phyloP scores from a whole-genome alignment of 805 yeast species.

The Citeromyces nyonsensis region DNA sequence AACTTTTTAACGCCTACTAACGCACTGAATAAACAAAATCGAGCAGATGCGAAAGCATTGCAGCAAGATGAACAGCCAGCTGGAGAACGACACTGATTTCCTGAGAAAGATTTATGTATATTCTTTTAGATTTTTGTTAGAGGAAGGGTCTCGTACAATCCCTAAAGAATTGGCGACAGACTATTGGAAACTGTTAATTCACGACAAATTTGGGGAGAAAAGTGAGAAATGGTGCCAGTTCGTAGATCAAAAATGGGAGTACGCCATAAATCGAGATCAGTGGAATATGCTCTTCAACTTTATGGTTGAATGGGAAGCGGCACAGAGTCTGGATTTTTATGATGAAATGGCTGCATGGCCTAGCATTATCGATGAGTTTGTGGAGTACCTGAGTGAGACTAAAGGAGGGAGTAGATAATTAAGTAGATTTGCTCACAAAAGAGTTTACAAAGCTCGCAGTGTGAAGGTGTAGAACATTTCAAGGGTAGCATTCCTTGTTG shows the following conservation, averaged over 20 bases:
- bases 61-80: slow-evolving; percentile 13
- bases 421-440: too few species aligned
- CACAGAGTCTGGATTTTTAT: slow-evolving; percentile 36
- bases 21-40: slow-evolving; percentile 10
- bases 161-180: slow-evolving; percentile 46
- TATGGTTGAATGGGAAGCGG: slow-evolving; percentile 30
- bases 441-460: too few species aligned
- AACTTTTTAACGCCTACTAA: neutral
- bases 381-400: slow-evolving; percentile 23
- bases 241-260: slow-evolving; percentile 22
- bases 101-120: slow-evolving; percentile 52
- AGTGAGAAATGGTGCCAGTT: slow-evolving; percentile 45
- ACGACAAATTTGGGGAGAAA: slow-evolving; percentile 15
- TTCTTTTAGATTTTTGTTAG: slow-evolving; percentile 53
- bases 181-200: slow-evolving; percentile 64
- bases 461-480: too few species aligned
- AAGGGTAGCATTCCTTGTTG: too few species aligned
- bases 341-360: slow-evolving; percentile 91
- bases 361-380: slow-evolving; percentile 68
- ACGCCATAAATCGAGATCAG: slow-evolving; percentile 49
- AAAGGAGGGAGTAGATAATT: neutral
- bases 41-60: slow-evolving; percentile 30
- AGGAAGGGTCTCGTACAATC: slow-evolving; percentile 40
- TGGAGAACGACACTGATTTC: slow-evolving; percentile 20
- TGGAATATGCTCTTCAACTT: slow-evolving; percentile 80